These are phyloP conservation scores for Breviolum minutum DNA, from an alignment of 73 alveolate species.

Conservation along the genomic window DNA sequence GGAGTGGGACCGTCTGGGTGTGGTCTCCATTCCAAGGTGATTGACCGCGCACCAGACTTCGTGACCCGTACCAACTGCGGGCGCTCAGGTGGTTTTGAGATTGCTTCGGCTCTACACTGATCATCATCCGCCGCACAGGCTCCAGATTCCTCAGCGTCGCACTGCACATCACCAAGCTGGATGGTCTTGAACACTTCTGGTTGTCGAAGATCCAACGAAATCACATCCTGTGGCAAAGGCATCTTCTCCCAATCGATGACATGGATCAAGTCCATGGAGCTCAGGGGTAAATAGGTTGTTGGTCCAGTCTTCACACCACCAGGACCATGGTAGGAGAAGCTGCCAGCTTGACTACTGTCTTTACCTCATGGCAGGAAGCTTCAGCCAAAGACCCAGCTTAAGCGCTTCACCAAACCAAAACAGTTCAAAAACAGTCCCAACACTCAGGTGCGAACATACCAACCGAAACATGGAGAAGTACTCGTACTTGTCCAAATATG, in stretches of 20 bases:
- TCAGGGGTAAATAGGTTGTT: slow-evolving; percentile 49
- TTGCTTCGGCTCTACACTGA: slow-evolving; percentile 26
- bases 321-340: slow-evolving; percentile 42
- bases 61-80: slow-evolving; percentile 45
- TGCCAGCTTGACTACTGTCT: slow-evolving; percentile 65
- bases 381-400: too few species aligned
- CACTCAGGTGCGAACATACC: slow-evolving; percentile 21
- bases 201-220: slow-evolving; percentile 66
- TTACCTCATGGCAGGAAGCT: neutral
- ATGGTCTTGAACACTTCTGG: slow-evolving; percentile 58
- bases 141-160: slow-evolving; percentile 55
- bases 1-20: slow-evolving; percentile 79
- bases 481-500: slow-evolving; percentile 43
- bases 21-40: slow-evolving; percentile 82
- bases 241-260: slow-evolving; percentile 59
- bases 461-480: slow-evolving; percentile 67
- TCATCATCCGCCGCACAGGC: slow-evolving; percentile 35
- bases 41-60: slow-evolving; percentile 40
- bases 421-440: neutral
- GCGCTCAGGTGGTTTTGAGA: slow-evolving; percentile 53
- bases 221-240: slow-evolving; percentile 71
- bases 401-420: too few species aligned
- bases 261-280: slow-evolving; percentile 40
- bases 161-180: slow-evolving; percentile 74
- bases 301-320: slow-evolving; percentile 37